These are phyloP conservation scores for Paraconiothyrium brasiliense DNA, from an alignment of 2,329 filamentous ascomycete genomes.

Conservation along the genomic window DNA sequence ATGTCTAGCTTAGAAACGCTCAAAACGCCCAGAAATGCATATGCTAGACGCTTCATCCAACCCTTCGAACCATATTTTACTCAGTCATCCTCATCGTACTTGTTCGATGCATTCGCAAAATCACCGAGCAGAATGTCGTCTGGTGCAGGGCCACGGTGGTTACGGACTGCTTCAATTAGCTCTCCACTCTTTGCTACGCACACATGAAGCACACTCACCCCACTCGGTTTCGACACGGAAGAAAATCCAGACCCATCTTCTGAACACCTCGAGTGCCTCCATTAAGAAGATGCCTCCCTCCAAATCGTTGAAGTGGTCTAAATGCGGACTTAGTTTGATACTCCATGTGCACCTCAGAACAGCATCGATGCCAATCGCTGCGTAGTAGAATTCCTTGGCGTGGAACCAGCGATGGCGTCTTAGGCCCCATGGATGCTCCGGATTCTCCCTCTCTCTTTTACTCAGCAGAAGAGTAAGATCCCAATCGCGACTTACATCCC, in stretches of 20 bases:
- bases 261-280: conserved; percentile 84
- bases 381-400: conserved; percentile 80
- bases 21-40: conserved; percentile 14
- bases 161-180: conserved; percentile 57
- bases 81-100: conserved; percentile 67
- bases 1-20: conserved; percentile 11
- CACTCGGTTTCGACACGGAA: conserved; percentile 95
- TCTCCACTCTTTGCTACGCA: background rate
- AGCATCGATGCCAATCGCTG: conserved; percentile 79
- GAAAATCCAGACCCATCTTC: conserved; percentile 97
- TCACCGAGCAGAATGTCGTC: conserved; percentile 81
- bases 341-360: conserved; percentile 89
- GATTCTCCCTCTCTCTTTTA: conserved; percentile 64
- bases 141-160: conserved; percentile 62
- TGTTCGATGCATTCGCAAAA: conserved; percentile 58
- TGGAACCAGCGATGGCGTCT: conserved; percentile 78
- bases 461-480: conserved; percentile 83
- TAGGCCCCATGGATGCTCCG: conserved; percentile 79
- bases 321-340: conserved; percentile 81
- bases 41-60: conserved; percentile 13
- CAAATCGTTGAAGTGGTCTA: conserved; percentile 85
- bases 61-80: background rate
- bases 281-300: conserved; percentile 90
- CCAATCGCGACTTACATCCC: conserved; percentile 98
- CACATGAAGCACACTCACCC: conserved; percentile 62